Evolutionary conservation across 345 rosid species (phyloP), one percentile per base, ranked within the genome.

Genomic region (Gossypium stocksii): DNA sequence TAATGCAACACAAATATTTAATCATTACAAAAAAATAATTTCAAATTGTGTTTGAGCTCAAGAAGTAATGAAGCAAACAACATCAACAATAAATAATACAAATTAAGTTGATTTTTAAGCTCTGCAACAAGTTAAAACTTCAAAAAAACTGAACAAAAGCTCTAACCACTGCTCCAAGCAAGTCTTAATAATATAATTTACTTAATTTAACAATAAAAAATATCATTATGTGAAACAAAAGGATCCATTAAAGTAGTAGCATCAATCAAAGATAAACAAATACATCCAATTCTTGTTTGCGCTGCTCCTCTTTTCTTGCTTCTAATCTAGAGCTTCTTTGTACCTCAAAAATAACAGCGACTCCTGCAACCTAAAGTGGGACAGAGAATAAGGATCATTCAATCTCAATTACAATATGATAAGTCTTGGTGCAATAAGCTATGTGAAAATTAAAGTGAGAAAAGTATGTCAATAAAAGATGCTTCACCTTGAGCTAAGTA

Each of bases 261-360:
- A 52, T 66, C 13, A 69, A 69, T 8, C 16, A 51, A 6, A 53
- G 9, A 69, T 7, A 14, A 62, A 74, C 15, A 59, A 27, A 53
- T 77, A 87, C 97, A 80, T 80, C 83, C 43, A 91, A 67, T 76
- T 87, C 92, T 76, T 78, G 86, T 67, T 73, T 90, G 57, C 85
- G 85, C 64, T 74, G 66, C 71, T 88, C 93, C 86, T 91, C 97
- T 74, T 91, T 91, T 82, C 88, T 82, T 13, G 91, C 95, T 84
- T 93, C 98, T 22, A 91, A 85, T 85, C 87, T 79, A 20, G 92
- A 78, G 78, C 83, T 93, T 87, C 98, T 85, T 75, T 89, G 94
- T 73, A 88, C 92, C 82, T 89, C 93, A 45, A 85, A 88, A 65
- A 89, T 81, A 20, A 93, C 83, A 58, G 90, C 97, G 43, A 76